Base-by-base conservation (phyloP, 1,284 basidiomycete species). In the Marasmius sp. region DNA sequence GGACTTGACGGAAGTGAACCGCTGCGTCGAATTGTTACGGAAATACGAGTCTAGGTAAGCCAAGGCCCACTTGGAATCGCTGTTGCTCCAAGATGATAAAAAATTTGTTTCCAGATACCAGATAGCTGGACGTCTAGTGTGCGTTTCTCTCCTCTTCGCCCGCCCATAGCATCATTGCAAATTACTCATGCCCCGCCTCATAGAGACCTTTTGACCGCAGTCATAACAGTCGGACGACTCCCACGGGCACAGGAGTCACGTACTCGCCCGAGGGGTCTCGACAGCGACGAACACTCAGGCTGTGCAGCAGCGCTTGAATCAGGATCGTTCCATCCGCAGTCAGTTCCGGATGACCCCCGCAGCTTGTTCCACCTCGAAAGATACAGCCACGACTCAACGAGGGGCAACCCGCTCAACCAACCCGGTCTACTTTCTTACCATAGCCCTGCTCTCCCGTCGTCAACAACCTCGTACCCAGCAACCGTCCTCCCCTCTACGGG, bases 1-100 rank as follows among this genome's bases (percentile, higher is more conserved):
- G 65, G 85, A 90, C 65, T 83, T 91, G 79, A 77, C 77, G 51
- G 90, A 93, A 66, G 87, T 93, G 36, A 79, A 86, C 63, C 86
- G 85, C 67, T 90, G 89, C 67, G 84, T 92, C 75, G 76, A 82
- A 34, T 83, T 84, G 33, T 73, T 91, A 41, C 79, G 80, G 58
- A 70, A 73, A 11, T 77, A 81, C 47, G 88, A 91, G 69, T 70
- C 77, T 20, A 74, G 78, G 69, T 88, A 68, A 60, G 72, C 70
- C 10, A 6, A n/a, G 16, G 47, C 45, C 52, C 47, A 5, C 39
- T 20, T 45, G 36, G 16, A 49, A 59, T 16, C 16, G 41, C 36
- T 55, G 63, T 16, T 33, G 45, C 16, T n/a, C 16, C 5, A 18
- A 18, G n/a, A 18, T 20, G 11, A 14, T 47, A n/a, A 16, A 16